A percentile compares a stretch with the other conserved stretches of the same genome.
These are phyloP conservation scores for Melocanna baccifera DNA, from an alignment of 176 grass and related monocot species.

Conservation along the genomic window DNA sequence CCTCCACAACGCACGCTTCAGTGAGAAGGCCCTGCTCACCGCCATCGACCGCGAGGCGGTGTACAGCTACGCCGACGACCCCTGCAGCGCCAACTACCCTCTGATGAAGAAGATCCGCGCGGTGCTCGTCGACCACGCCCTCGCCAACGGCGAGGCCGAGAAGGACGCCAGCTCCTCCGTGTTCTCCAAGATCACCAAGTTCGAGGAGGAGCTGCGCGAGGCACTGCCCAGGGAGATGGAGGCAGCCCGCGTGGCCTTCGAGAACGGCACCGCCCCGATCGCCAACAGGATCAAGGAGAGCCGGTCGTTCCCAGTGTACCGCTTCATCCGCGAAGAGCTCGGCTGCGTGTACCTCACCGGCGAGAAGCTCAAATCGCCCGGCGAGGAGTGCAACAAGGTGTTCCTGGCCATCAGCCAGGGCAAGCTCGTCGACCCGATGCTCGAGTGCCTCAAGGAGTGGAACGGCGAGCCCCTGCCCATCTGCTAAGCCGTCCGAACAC, in stretches of 20 bases:
- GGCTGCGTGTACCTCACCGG: conserved; percentile 55
- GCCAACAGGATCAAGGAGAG: conserved; percentile 54
- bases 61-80: conserved; percentile 61
- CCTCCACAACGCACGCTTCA: conserved; percentile 51
- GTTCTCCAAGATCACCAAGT: conserved; percentile 58
- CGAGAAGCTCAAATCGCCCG: conserved; percentile 65
- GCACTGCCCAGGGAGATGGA: conserved; percentile 61
- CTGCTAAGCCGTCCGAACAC: not conserved
- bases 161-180: conserved; percentile 41
- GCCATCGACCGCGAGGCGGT: conserved; percentile 57
- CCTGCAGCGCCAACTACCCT: conserved; percentile 44
- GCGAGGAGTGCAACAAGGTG: conserved; percentile 76
- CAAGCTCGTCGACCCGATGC: conserved; percentile 63
- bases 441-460: conserved; percentile 78
- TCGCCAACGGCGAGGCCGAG: conserved; percentile 44
- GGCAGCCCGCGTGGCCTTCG: conserved; percentile 39
- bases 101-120: conserved; percentile 70
- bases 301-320: conserved; percentile 62
- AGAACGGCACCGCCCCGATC: conserved; percentile 48
- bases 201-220: conserved; percentile 45
- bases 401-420: conserved; percentile 59
- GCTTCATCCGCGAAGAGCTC: conserved; percentile 56
- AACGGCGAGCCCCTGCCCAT: conserved; percentile 73
- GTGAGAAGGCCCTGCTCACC: conserved; percentile 54
- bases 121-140: conserved; percentile 59